Evolutionary conservation across 169 alveolate species (phyloP), one percentile per base, ranked within the genome.

Genomic region (Sarcocystis neurona): DNA sequence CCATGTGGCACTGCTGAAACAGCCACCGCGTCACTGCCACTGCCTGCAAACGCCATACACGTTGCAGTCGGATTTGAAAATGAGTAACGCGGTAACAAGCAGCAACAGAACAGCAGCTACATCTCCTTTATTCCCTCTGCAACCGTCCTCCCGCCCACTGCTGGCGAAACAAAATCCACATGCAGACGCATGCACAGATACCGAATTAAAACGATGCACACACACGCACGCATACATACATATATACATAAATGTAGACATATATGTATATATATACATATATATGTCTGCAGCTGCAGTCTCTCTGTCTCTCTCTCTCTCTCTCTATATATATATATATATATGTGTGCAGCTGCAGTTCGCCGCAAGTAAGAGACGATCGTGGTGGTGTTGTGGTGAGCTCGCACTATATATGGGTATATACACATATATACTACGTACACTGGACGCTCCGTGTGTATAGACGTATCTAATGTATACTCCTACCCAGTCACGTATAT

Each of bases 1-100:
- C 99, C 79, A 99, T 94, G 84, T 96, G 96, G 91, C 99, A 98
- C 70, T n/a, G 58, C 72, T 91, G 94, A 41, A 72, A 90, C 47
- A 91, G 78, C 34, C 37, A 3, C 32, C 94, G 90, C 60, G 87
- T 46, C 84, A 63, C 75, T 63, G 85, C 56, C 79, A 86, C 87
- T 23, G 53, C 41, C 86, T 91, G 89, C 27, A 87, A 20, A 82
- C 66, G 86, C 56, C 48, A 60, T 34, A 41, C 43, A 34, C 89
- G 79, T 66, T 50, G 27, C 18, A n/a, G n/a, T n/a, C n/a, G n/a
- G n/a, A n/a, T n/a, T n/a, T n/a, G n/a, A n/a, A n/a, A n/a, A n/a
- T n/a, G n/a, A n/a, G n/a, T n/a, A n/a, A n/a, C n/a, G n/a, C n/a
- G n/a, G n/a, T n/a, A n/a, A n/a, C n/a, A n/a, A n/a, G n/a, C n/a